Evolutionary conservation across 2,329 filamentous ascomycete species (phyloP), one percentile per base, ranked within the genome.

Genomic region (Arthrobotrys iridis): DNA sequence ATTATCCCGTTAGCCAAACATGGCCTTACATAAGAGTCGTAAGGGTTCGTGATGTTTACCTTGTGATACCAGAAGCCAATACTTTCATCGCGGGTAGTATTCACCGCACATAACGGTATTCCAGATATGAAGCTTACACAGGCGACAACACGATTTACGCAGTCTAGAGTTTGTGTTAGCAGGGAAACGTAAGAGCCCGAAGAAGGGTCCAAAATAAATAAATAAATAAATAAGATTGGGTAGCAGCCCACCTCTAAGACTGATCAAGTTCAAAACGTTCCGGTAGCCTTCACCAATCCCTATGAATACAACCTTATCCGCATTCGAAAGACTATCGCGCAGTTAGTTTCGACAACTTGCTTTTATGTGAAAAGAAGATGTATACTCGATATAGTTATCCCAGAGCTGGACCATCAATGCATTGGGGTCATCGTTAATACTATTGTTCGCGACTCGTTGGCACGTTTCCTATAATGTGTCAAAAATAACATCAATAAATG

Each of bases 351-450:
- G 46, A 30, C 71, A 10, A 43, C 15, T 6, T 1, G 5, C 8
- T 18, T 28, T n/a, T 6, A 18, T 1, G 26, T 24, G 5, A 7
- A 37, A 2, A 24, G 8, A 24, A 22, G 45, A 18, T 13, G 78
- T 84, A 79, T 82, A 88, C 84, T 97, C 92, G 18, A 99, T 88
- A 80, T 97, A 97, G 80, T 99, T 99, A 79, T 97, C 93, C 95
- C 95, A 99, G 11, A 99, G 84, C 80, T 97, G 98, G 74, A 87
- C 89, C 58, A 73, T 57, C 20, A 75, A 30, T 3, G 37, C 37
- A 43, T 76, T 72, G 22, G 52, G 46, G 18, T 66, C 67, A 26
- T 77, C 48, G 18, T n/a, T 37, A 10, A 55, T 28, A 6, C 15
- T 55, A 13, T 20, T 64, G n/a, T 48, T 65, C 5, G 40, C 22